Evolutionary conservation across 176 grass and related monocot species (phyloP), one percentile per base, ranked within the genome.

Genomic region (Musa troglodytarum): DNA sequence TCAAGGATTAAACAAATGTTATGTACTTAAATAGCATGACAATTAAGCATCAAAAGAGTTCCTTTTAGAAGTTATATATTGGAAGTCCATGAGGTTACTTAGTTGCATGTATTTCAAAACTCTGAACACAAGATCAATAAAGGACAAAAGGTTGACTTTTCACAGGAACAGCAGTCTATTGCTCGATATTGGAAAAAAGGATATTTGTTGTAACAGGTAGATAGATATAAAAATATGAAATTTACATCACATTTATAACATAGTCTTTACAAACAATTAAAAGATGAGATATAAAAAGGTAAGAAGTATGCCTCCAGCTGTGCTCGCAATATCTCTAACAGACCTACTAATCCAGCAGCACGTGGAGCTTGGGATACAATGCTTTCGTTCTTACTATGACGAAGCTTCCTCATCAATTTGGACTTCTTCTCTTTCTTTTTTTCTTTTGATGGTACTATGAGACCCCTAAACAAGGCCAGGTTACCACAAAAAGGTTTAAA

Each of bases 361-460:
- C 83, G 86, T 11, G 93, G 86, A 83, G 76, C 56, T 79, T 86
- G 84, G 5, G 78, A 63, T 59, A 83, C 68, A 49, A 74, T 69
- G 73, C 80, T 89, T 83, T 89, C 95, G 78, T 80, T 91, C 84
- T 99, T 99, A 82, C 88, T 99, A 85, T 88, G 88, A 28, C 84
- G 90, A 19, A 99, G 86, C 79, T 81, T 99, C 81, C 84, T 86
- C 82, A 99, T 91, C 74, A 99, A 89, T 93, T 24, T 99, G 77
- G 85, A 83, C 65, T 54, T 93, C 82, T 87, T 98, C 74, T 91
- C 88, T 86, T 94, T 94, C 86, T 93, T 98, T 78, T 94, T 94
- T 85, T 99, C 95, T 87, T 94, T 99, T 69, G 81, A 79, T 71
- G 90, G 90, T 74, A 99, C 90, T 87, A 99, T 91, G 67, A 99